phyloP scores from a whole-genome alignment of 2,329 filamentous ascomycete species.

The Ceratocystiopsis brevicomis region DNA sequence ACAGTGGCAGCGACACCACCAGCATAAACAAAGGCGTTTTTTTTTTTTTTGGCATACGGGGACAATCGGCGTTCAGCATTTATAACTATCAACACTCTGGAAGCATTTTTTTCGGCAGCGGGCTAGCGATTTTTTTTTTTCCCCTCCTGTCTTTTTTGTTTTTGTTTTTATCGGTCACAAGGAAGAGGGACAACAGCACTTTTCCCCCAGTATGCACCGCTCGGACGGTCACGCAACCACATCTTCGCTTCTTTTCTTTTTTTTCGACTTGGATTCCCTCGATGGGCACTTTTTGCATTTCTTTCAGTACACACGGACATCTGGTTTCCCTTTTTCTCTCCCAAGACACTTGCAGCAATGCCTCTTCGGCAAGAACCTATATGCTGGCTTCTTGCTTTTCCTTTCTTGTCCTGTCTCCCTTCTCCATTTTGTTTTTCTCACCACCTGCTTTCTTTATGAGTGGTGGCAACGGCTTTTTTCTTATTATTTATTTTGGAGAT shows the following conservation, averaged over 20 bases:
- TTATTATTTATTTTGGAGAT: constrained; percentile 10
- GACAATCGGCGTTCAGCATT: constrained; percentile 16
- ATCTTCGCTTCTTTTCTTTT: constrained; percentile 5
- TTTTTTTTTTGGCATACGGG: neutral
- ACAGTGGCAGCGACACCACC: constrained; percentile 2
- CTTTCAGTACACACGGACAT: constrained; percentile 29
- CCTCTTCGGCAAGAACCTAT: constrained; percentile 6
- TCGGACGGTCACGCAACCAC: constrained; percentile 25
- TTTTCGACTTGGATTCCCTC: constrained; percentile 3
- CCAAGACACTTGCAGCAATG: constrained; percentile 9
- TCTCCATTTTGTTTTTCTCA: constrained; percentile 11
- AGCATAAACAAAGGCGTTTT: constrained; percentile 1
- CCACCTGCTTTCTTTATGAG: constrained; percentile 5
- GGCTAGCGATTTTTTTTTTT: constrained; percentile 7
- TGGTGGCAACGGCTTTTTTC: constrained; percentile 4
- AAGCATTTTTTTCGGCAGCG: constrained; percentile 10
- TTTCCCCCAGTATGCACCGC: constrained; percentile 22
- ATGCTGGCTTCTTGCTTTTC: neutral
- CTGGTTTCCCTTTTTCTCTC: constrained; percentile 11
- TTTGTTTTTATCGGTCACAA: constrained; percentile 17
- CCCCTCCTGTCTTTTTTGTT: constrained; percentile 19
- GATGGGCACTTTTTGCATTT: constrained; percentile 3
- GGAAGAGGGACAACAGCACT: constrained; percentile 7
- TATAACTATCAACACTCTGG: neutral
- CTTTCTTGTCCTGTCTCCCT: constrained; percentile 11